Conservation (phyloP, 1,284 basidiomycete species). For the Rhodotorula sp. region DNA sequence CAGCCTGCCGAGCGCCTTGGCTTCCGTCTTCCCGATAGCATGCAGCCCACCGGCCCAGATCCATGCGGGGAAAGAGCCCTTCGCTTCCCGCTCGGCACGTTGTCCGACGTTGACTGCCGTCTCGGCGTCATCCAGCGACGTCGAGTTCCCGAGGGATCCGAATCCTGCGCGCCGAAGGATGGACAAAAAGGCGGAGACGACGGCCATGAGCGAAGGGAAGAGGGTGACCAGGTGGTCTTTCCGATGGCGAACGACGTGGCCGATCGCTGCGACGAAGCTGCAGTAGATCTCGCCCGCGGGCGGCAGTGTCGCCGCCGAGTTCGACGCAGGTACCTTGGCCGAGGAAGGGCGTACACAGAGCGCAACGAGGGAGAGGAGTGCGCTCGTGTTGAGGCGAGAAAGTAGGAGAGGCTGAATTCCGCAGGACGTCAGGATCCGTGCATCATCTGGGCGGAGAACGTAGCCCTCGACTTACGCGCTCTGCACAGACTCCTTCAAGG, state of each 20-base stretch:
- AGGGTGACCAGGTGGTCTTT: slow-evolving; percentile 41
- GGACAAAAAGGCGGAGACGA: slow-evolving; percentile 25
- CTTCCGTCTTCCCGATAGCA: slow-evolving; percentile 26
- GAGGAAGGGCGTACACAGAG: slow-evolving; percentile 17
- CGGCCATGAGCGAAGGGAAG: slow-evolving; percentile 37
- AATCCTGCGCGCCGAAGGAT: slow-evolving; percentile 30
- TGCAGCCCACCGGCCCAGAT: slow-evolving; percentile 27
- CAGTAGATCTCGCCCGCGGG: slow-evolving; percentile 11
- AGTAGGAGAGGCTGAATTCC: slow-evolving; percentile 35
- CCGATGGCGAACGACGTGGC: slow-evolving; percentile 41
- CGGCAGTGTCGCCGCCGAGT: not conserved
- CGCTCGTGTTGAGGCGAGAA: slow-evolving; percentile 39
- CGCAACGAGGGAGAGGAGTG: slow-evolving; percentile 31
- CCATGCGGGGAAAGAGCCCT: slow-evolving; percentile 39
- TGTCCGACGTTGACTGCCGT: slow-evolving; percentile 12
- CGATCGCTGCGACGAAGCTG: slow-evolving; percentile 27
- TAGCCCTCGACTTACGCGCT: slow-evolving; percentile 21
- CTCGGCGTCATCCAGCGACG: slow-evolving; percentile 11
- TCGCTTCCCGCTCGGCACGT: slow-evolving; percentile 34
- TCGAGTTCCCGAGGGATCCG: slow-evolving; percentile 23
- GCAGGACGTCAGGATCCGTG: not conserved
- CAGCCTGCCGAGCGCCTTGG: slow-evolving; percentile 35
- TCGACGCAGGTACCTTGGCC: not conserved
- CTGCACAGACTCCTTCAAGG: slow-evolving; percentile 38
- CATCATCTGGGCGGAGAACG: not conserved